phyloP scores from a whole-genome alignment of 1,284 basidiomycete species.

The Leucoagaricus sp. region DNA sequence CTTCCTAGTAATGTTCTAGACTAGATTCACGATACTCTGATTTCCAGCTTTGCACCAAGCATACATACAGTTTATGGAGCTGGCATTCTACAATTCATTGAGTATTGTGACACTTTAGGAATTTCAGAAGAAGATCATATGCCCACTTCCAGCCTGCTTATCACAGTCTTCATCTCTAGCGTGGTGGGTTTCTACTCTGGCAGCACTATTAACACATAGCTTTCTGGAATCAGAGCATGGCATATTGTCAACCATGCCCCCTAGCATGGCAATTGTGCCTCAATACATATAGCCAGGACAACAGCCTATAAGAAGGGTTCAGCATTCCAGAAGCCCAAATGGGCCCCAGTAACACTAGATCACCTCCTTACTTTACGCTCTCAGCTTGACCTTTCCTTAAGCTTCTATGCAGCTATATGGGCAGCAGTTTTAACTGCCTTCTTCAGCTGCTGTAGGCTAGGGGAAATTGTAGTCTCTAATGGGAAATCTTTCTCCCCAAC shows the following conservation, averaged over 20 bases:
- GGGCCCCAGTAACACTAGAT: slow-evolving; percentile 24
- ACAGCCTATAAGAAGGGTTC: slow-evolving; percentile 17
- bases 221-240: slow-evolving; percentile 25
- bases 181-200: slow-evolving; percentile 17
- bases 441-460: slow-evolving; percentile 28
- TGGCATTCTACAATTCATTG: slow-evolving; percentile 31
- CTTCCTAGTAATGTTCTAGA: slow-evolving; percentile 1
- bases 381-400: slow-evolving; percentile 16
- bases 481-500: slow-evolving; percentile 15
- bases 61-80: slow-evolving; percentile 30
- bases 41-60: slow-evolving; percentile 12
- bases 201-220: slow-evolving; percentile 21
- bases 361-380: slow-evolving; percentile 22
- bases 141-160: slow-evolving; percentile 28
- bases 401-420: slow-evolving; percentile 28
- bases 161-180: slow-evolving; percentile 25
- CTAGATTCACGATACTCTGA: not conserved
- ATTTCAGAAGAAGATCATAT: slow-evolving; percentile 29
- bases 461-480: slow-evolving; percentile 25
- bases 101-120: slow-evolving; percentile 29
- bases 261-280: slow-evolving; percentile 22
- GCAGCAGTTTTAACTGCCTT: slow-evolving; percentile 26
- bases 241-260: slow-evolving; percentile 24
- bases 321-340: slow-evolving; percentile 11
- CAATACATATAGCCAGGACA: not conserved